Evolutionary conservation across 345 rosid genomes (phyloP).

Genomic region (Corchorus olitorius): DNA sequence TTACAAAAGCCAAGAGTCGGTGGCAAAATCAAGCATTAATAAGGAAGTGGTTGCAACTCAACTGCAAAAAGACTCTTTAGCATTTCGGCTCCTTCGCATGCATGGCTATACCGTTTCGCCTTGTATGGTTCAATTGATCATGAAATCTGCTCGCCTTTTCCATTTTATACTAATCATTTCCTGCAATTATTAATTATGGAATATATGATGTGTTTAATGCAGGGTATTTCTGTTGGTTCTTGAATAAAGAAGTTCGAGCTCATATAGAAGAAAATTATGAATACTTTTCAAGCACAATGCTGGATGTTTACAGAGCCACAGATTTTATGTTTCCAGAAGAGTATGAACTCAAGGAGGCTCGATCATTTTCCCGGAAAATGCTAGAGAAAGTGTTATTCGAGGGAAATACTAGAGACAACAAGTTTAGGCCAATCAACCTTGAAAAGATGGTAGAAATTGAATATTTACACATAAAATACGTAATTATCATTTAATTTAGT

Average conservation of each 20-base stretch:
- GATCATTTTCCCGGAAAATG: conserved; percentile 41
- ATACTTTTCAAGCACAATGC: conserved; percentile 36
- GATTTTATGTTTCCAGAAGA: conserved; percentile 63
- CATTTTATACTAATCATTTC: neutral
- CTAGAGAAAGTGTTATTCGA: conserved; percentile 32
- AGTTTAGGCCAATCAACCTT: neutral
- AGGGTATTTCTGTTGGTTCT: conserved; percentile 67
- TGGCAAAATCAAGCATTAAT: neutral
- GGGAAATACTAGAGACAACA: neutral
- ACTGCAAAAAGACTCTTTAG: conserved; percentile 57
- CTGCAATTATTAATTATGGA: conserved; percentile 16
- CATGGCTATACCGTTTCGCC: conserved; percentile 52
- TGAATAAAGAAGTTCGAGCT: conserved; percentile 36
- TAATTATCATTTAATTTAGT: no score
- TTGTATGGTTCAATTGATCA: conserved; percentile 29
- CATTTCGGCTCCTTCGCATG: conserved; percentile 54
- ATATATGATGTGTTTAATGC: conserved; percentile 6
- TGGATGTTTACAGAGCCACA: conserved; percentile 58
- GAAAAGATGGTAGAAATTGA: neutral
- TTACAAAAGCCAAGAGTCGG: conserved; percentile 23
- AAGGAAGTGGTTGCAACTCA: conserved; percentile 18
- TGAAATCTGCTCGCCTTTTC: neutral
- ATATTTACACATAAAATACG: neutral
- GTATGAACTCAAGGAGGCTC: conserved; percentile 52
- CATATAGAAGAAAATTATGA: conserved; percentile 35